These are phyloP conservation scores for Penicillium malachiteum DNA, from an alignment of 495 filamentous ascomycete genomes.

Conservation along the genomic window DNA sequence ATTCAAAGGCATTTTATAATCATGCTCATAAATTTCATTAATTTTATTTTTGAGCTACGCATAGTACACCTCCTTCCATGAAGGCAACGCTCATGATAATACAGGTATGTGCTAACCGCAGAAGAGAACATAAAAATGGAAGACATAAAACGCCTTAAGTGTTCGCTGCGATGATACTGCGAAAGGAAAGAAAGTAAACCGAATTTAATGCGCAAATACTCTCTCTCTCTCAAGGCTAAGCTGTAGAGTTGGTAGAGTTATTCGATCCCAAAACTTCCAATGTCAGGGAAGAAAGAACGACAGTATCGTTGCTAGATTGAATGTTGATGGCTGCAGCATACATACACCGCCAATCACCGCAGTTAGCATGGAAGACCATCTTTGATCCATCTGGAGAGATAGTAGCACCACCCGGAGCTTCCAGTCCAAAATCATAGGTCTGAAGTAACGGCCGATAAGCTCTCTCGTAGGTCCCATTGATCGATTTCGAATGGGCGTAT, in stretches of 20 bases:
- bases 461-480: constrained; percentile 48
- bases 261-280: background rate
- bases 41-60: too few species aligned
- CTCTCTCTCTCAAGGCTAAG: too few species aligned
- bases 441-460: constrained; percentile 35
- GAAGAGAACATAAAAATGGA: too few species aligned
- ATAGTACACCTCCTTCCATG: too few species aligned
- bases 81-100: background rate
- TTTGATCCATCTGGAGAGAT: constrained; percentile 39
- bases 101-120: too few species aligned
- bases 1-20: too few species aligned
- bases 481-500: constrained; percentile 48
- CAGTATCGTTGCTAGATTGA: constrained; percentile 15
- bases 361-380: constrained; percentile 55
- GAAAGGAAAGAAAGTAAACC: too few species aligned
- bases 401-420: constrained; percentile 54
- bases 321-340: constrained; percentile 31
- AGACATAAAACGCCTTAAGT: too few species aligned
- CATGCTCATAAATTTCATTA: too few species aligned
- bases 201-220: too few species aligned
- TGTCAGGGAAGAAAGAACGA: constrained; percentile 13
- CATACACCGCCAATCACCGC: constrained; percentile 34
- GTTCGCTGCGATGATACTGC: too few species aligned
- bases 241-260: constrained; percentile 2
- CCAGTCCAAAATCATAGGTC: constrained; percentile 40